Base-by-base conservation (phyloP, 2,329 filamentous ascomycete species). In the Verticillium isaacii region DNA sequence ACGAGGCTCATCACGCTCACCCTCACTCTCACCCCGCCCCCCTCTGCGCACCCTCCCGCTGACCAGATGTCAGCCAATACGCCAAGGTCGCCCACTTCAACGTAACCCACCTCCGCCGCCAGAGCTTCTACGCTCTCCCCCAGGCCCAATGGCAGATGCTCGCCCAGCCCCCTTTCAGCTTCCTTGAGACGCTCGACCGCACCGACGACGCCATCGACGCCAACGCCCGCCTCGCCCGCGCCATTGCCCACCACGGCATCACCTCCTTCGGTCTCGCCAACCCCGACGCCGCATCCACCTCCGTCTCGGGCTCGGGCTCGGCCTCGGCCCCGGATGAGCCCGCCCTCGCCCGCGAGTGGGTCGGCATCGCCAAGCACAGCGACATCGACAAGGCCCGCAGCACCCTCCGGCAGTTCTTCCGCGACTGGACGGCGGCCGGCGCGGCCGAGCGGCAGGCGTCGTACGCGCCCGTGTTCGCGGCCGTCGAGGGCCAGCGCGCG, bases 381-480 rank as follows among this genome's bases (percentile, higher is more conserved):
- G 94, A 98, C 70, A 80, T 96, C 60, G 92, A 96, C 72, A 99
- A 98, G 76, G 93, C 94, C 2, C 86, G 93, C 65, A 96, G 92
- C 70, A 98, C 93, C 1, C 83, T 99, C 59, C 88, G 94, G 12
- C 95, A 99, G 71, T 91, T 98, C 73, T 98, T 93, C 75, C 88
- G 95, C 17, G 95, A 99, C 74, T 99, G 96, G 95, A 92, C 91
- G 29, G 83, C 80, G 1, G 93, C 91, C 69, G 95, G 94, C 0
- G 80, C 78, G 2, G 72, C 74, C 0, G 96, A 99, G 78, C 82
- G 95, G 45, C 80, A 85, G n/a, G 86, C 86, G 3, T 92, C 90
- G 70, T 96, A 95, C 71, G 83, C 81, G 0, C 92, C 91, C 0
- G 84, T 98, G 7, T 76, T 96, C 63, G 71, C 75, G 19, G 88